Conservation (phyloP, 1,284 basidiomycete genomes). For the Marasmius oreades region DNA sequence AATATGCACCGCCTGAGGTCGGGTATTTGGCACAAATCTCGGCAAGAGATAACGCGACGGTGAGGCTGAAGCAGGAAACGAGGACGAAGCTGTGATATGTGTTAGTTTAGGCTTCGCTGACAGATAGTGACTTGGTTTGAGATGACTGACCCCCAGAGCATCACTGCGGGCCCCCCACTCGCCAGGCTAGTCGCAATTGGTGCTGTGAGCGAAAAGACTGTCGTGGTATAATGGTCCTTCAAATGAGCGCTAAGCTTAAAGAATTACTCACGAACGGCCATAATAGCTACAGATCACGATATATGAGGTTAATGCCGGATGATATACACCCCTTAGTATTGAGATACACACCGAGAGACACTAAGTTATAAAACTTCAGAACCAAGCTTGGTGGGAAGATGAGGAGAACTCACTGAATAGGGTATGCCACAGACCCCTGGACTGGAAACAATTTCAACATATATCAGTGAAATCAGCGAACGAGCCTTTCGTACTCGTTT, state of each 20-base stretch:
- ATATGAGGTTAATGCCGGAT: too few species aligned
- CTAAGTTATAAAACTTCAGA: background rate
- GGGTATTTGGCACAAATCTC: conserved; percentile 57
- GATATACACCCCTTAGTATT: background rate
- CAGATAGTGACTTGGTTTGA: background rate
- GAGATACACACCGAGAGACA: background rate
- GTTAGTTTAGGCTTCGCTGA: background rate
- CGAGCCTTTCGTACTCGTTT: background rate
- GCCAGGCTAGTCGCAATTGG: conserved; percentile 52
- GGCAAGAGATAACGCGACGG: conserved; percentile 47
- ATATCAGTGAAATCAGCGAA: background rate
- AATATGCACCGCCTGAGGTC: conserved; percentile 55
- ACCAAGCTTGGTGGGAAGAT: too few species aligned
- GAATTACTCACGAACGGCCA: conserved; percentile 46
- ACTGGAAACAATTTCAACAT: background rate
- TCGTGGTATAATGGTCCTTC: conserved; percentile 12
- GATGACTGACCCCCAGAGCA: conserved; percentile 46
- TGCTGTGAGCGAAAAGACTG: conserved; percentile 49
- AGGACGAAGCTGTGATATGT: conserved; percentile 38
- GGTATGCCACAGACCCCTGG: background rate
- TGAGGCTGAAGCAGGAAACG: conserved; percentile 41
- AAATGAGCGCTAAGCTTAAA: background rate
- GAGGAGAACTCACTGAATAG: background rate
- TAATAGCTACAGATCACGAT: conserved; percentile 35
- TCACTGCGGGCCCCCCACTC: conserved; percentile 48